Conservation (phyloP, 768 basidiomycete species). For the Daedalea quercina region DNA sequence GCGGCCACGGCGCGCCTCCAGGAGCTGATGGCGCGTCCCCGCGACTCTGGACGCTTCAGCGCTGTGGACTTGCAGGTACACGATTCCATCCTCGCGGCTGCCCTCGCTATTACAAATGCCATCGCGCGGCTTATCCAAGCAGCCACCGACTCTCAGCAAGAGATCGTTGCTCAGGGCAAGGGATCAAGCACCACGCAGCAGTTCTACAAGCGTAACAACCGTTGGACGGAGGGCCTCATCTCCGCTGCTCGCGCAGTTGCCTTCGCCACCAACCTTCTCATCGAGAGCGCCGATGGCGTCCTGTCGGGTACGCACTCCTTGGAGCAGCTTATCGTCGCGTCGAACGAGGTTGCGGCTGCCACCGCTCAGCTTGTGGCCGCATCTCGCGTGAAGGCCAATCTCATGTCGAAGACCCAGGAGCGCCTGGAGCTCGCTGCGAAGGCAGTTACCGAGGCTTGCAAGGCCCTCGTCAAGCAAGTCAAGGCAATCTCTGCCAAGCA, state of each 20-base stretch:
- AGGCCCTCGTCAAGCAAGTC: conserved; percentile 92
- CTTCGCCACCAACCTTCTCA: conserved; percentile 90
- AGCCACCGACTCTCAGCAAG: conserved; percentile 96
- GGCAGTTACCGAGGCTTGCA: conserved; percentile 96
- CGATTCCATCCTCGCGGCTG: conserved; percentile 91
- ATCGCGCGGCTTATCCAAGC: conserved; percentile 93
- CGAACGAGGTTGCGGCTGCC: conserved; percentile 95
- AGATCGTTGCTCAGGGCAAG: conserved; percentile 93
- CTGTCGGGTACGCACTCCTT: conserved; percentile 93
- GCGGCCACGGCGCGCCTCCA: conserved; percentile 85
- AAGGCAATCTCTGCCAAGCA: conserved; percentile 90
- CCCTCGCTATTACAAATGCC: conserved; percentile 92
- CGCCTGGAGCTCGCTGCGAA: conserved; percentile 93
- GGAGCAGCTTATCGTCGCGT: conserved; percentile 99
- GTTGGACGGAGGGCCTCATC: conserved; percentile 99
- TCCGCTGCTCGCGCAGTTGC: conserved; percentile 98
- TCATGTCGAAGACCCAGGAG: conserved; percentile 99
- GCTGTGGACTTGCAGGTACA: conserved; percentile 95
- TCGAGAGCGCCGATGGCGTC: conserved; percentile 97
- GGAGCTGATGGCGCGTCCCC: conserved; percentile 85
- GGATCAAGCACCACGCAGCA: conserved; percentile 90
- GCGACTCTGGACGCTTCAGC: conserved; percentile 80
- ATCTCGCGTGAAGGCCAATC: conserved; percentile 93
- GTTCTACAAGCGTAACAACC: conserved; percentile 99
- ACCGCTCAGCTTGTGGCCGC: conserved; percentile 99